Evolutionary conservation across 2,329 filamentous ascomycete genomes (phyloP).

Genomic region (Lachnellula suecica): DNA sequence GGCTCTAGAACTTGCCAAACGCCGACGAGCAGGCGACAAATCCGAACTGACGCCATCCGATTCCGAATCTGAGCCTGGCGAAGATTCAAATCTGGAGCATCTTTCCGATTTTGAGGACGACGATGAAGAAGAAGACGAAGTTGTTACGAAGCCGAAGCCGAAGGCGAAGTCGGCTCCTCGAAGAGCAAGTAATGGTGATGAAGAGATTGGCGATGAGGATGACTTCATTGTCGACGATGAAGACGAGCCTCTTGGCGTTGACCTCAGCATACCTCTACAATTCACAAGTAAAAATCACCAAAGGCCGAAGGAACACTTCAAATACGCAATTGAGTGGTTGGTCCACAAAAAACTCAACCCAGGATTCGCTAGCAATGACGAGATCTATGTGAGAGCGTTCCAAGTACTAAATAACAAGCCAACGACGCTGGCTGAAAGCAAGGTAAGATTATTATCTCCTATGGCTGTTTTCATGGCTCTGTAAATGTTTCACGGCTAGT

Average conservation of each 20-base stretch:
- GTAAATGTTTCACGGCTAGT: too few relatives aligned
- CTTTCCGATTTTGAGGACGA: slow-evolving; percentile 52
- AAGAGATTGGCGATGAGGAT: slow-evolving; percentile 25
- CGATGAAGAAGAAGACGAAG: slow-evolving; percentile 30
- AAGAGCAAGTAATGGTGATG: slow-evolving; percentile 11
- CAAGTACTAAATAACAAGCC: slow-evolving; percentile 69
- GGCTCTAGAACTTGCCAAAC: slow-evolving; percentile 39
- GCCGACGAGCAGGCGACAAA: slow-evolving; percentile 41
- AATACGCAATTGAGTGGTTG: slow-evolving; percentile 75
- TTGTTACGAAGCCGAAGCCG: slow-evolving; percentile 2
- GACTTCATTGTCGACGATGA: slow-evolving; percentile 66
- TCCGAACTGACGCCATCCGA: slow-evolving; percentile 37
- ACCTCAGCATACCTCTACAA: slow-evolving; percentile 60
- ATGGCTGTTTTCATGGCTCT: too few relatives aligned
- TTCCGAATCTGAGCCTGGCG: slow-evolving; percentile 23
- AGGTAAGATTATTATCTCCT: too few relatives aligned
- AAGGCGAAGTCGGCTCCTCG: too few relatives aligned
- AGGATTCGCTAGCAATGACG: slow-evolving; percentile 60
- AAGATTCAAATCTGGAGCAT: slow-evolving; percentile 33
- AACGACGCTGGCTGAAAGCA: slow-evolving; percentile 64
- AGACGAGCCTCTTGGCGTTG: slow-evolving; percentile 55
- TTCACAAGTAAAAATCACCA: slow-evolving; percentile 67
- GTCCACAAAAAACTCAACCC: slow-evolving; percentile 78
- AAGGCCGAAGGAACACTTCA: slow-evolving; percentile 71
- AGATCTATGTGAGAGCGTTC: slow-evolving; percentile 68